phyloP scores from a whole-genome alignment of 352 stramenopile genomes.

The Pythium aquatile region DNA sequence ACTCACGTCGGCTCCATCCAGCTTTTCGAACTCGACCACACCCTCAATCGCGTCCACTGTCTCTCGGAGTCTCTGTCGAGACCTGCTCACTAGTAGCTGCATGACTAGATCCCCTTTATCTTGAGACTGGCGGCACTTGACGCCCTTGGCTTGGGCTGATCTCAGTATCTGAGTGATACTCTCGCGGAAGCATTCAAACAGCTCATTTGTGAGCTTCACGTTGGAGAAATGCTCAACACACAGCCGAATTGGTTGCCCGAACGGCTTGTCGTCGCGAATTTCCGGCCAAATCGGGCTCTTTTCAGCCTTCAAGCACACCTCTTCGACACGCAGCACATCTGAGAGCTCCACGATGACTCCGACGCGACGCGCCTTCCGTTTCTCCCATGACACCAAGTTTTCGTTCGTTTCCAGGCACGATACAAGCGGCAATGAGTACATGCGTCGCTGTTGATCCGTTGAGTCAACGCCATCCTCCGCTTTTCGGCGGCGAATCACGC shows the following conservation, averaged over 20 bases:
- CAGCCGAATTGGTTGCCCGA: not conserved
- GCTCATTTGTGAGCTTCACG: not conserved
- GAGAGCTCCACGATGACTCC: not conserved
- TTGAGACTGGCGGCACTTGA: not conserved
- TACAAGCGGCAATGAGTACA: not conserved
- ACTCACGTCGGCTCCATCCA: not conserved
- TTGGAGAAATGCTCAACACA: not conserved
- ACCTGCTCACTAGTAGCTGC: not conserved
- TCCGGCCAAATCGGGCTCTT: not conserved
- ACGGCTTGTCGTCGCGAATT: not conserved
- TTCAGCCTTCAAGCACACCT: not conserved
- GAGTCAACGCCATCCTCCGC: not conserved
- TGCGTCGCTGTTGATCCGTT: not conserved
- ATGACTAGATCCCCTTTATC: not conserved
- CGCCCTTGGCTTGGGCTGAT: not conserved
- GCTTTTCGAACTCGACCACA: not conserved
- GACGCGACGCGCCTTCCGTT: not conserved
- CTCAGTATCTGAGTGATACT: not conserved
- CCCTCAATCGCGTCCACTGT: too few relatives aligned
- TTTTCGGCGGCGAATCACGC: not conserved
- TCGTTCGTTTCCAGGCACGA: not conserved
- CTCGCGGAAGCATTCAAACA: not conserved
- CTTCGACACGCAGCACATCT: not conserved
- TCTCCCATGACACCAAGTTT: not conserved
- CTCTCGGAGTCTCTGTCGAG: not conserved